phyloP scores from a whole-genome alignment of 2,329 filamentous ascomycete species.

The Teratosphaeria pseudoeucalypti region DNA sequence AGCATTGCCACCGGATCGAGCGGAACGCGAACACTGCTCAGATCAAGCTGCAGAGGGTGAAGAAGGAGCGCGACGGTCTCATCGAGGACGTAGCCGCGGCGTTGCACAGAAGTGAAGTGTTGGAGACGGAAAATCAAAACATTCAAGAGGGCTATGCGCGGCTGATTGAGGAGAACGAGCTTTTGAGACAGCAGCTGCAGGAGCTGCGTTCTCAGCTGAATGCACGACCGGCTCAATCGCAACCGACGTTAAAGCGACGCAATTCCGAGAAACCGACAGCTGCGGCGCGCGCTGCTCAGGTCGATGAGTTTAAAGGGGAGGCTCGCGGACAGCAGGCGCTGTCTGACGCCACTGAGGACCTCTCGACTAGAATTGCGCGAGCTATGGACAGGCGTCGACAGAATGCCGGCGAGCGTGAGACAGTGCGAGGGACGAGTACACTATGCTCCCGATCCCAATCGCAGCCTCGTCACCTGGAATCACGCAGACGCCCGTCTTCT shows the following conservation, averaged over 20 bases:
- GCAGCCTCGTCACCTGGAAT: conserved; percentile 3
- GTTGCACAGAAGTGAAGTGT: conserved; percentile 39
- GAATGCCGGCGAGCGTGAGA: conserved; percentile 3
- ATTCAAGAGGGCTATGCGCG: conserved; percentile 42
- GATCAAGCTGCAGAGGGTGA: conserved; percentile 52
- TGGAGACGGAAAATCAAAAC: conserved; percentile 41
- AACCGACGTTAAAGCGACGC: not conserved
- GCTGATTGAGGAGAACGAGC: conserved; percentile 79
- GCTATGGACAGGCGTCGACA: conserved; percentile 18
- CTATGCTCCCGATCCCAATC: conserved; percentile 14
- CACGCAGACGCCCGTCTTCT: conserved; percentile 7
- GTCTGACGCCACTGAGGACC: not conserved
- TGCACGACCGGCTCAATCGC: not conserved
- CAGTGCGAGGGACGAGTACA: not conserved
- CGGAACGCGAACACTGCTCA: conserved; percentile 53
- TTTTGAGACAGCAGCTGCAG: conserved; percentile 35
- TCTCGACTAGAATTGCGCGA: conserved; percentile 17
- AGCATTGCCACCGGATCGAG: conserved; percentile 52
- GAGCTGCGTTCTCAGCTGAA: conserved; percentile 20
- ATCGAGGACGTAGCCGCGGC: conserved; percentile 53
- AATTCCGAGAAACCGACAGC: not conserved
- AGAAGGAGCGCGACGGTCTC: conserved; percentile 55
- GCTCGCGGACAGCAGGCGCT: too few relatives aligned
- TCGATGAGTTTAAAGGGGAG: not conserved
- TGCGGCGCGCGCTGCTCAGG: not conserved